Conservation (phyloP, 208 protist species). For the Crithidia mellificae region DNA sequence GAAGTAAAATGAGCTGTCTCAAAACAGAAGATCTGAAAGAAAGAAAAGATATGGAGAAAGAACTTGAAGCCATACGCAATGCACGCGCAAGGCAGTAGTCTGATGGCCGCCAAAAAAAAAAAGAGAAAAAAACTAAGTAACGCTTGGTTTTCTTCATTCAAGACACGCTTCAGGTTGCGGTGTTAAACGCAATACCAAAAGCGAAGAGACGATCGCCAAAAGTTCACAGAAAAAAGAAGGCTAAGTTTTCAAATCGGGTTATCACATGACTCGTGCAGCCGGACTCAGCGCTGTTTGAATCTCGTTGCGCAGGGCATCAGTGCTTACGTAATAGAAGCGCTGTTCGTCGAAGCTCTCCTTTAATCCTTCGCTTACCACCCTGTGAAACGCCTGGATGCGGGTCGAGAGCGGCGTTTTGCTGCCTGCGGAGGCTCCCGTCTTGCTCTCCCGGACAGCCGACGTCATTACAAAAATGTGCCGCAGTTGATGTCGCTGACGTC, state of each 20-base stretch:
- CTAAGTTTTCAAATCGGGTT: not conserved
- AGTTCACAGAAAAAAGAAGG: not conserved
- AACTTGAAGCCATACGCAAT: too few species aligned
- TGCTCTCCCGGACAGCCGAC: not conserved
- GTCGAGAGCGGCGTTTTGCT: not conserved
- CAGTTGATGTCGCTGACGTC: not conserved
- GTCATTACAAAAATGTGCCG: conserved; percentile 22
- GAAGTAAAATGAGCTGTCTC: too few species aligned
- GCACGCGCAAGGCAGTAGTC: too few species aligned
- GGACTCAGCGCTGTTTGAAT: not conserved
- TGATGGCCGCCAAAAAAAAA: too few species aligned
- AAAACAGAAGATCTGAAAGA: too few species aligned
- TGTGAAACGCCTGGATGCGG: not conserved
- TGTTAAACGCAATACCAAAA: too few species aligned
- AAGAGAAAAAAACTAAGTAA: too few species aligned
- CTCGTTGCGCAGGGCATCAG: not conserved
- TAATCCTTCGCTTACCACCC: not conserved
- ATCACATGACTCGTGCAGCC: conserved; percentile 1
- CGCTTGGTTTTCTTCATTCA: too few species aligned
- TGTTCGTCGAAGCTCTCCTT: too few species aligned
- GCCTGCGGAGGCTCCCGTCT: not conserved
- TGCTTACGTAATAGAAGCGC: conserved; percentile 14
- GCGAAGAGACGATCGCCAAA: too few species aligned
- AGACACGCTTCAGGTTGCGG: too few species aligned
- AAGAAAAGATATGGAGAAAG: too few species aligned